phyloP scores from a whole-genome alignment of 148 eudicot genomes.

The Silene latifolia region DNA sequence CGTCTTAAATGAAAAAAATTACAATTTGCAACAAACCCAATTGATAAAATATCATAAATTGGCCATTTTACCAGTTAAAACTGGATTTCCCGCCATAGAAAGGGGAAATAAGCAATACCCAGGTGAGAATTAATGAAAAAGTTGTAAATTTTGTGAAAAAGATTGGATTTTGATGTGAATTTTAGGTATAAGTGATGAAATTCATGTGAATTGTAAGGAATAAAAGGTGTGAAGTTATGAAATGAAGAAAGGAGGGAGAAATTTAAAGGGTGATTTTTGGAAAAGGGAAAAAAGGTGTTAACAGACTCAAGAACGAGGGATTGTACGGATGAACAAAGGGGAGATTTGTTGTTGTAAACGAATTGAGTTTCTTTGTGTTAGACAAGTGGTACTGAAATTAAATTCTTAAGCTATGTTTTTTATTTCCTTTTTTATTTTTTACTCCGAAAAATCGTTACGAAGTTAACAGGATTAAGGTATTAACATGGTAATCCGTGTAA shows the following conservation, averaged over 20 bases:
- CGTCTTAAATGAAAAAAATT: too few species aligned
- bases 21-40: background rate
- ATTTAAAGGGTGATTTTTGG: slow-evolving; percentile 4
- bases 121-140: slow-evolving; percentile 19
- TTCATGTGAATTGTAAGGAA: background rate
- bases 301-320: slow-evolving; percentile 5
- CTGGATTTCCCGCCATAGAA: slow-evolving; percentile 33
- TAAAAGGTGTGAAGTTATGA: background rate
- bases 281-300: background rate
- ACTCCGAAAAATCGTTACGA: too few species aligned
- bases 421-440: too few species aligned
- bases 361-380: background rate
- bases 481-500: too few species aligned
- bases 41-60: slow-evolving; percentile 16
- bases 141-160: slow-evolving; percentile 7
- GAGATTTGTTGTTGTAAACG: background rate
- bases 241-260: slow-evolving; percentile 13
- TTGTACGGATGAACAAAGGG: slow-evolving; percentile 19
- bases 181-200: background rate
- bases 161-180: slow-evolving; percentile 11
- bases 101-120: slow-evolving; percentile 15
- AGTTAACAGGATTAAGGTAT: too few species aligned
- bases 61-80: background rate
- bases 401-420: background rate
- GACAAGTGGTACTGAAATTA: background rate